phyloP scores from a whole-genome alignment of 371 early-diverging fungal genomes.

The Lichtheimia ornata region DNA sequence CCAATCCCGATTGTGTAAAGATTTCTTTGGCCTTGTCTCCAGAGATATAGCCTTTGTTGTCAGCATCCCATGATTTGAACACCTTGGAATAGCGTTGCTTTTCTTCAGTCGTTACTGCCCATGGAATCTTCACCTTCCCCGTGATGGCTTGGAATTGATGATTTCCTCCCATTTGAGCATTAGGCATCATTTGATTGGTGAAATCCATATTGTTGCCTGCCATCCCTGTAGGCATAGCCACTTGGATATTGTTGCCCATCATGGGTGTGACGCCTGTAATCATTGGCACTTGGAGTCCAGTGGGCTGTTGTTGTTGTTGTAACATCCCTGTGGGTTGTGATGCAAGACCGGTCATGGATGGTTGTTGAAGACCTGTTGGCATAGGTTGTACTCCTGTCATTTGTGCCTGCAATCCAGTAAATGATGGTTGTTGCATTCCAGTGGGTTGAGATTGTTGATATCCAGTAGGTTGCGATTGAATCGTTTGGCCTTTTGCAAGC shows the following conservation, averaged over 20 bases:
- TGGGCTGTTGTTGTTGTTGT: constrained; percentile 17
- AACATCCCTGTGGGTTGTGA: constrained; percentile 20
- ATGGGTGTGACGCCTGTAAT: constrained; percentile 34
- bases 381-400: constrained; percentile 7
- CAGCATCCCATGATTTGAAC: constrained; percentile 88
- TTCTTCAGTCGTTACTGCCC: constrained; percentile 84
- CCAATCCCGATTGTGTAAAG: constrained; percentile 85
- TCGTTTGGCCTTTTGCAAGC: constrained; percentile 8
- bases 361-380: constrained; percentile 16
- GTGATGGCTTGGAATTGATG: constrained; percentile 33
- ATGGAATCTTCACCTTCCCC: constrained; percentile 51
- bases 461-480: constrained; percentile 11
- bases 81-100: constrained; percentile 79
- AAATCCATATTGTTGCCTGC: constrained; percentile 39
- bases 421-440: constrained; percentile 4
- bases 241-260: constrained; percentile 20
- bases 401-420: constrained; percentile 14
- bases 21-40: constrained; percentile 84
- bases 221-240: constrained; percentile 49
- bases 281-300: constrained; percentile 34
- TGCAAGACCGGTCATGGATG: constrained; percentile 10
- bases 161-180: constrained; percentile 14
- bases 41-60: constrained; percentile 72
- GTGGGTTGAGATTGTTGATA: constrained; percentile 12
- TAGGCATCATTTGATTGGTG: constrained; percentile 53